These are phyloP conservation scores for Fusarium torreyae DNA, from an alignment of 2,329 filamentous ascomycete genomes.

Conservation along the genomic window DNA sequence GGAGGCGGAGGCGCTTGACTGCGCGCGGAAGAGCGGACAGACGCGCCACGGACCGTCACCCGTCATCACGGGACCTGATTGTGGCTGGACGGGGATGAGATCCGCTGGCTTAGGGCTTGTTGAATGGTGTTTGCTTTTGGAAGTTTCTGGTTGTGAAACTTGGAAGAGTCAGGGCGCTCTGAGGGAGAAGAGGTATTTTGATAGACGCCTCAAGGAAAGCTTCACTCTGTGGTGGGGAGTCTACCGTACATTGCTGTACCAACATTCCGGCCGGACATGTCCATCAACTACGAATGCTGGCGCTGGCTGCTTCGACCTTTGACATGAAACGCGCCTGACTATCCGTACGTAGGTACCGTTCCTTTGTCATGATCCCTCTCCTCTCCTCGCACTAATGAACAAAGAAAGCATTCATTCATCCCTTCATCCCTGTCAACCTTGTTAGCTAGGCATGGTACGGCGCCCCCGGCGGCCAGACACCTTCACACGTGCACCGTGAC, in stretches of 20 bases:
- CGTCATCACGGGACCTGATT: conserved; percentile 40
- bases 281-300: too few species aligned
- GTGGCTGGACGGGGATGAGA: conserved; percentile 36
- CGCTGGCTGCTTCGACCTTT: background rate
- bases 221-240: too few species aligned
- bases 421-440: conserved; percentile 25
- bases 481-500: conserved; percentile 43
- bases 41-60: conserved; percentile 47
- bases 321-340: conserved; percentile 18
- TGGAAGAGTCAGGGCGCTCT: conserved; percentile 10
- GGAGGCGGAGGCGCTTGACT: conserved; percentile 30
- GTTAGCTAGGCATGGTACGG: conserved; percentile 23
- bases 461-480: conserved; percentile 29
- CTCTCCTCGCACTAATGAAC: background rate
- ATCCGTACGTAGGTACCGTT: background rate
- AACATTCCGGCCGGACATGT: too few species aligned
- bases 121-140: conserved; percentile 7
- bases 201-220: conserved; percentile 9
- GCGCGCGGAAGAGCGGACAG: conserved; percentile 31
- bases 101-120: conserved; percentile 10
- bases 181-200: background rate
- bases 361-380: too few species aligned
- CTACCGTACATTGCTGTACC: too few species aligned
- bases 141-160: conserved; percentile 15
- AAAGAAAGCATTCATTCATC: background rate